These are phyloP conservation scores for Pichia sp. DNA, from an alignment of 1,139 yeast species.

Conservation along the genomic window DNA sequence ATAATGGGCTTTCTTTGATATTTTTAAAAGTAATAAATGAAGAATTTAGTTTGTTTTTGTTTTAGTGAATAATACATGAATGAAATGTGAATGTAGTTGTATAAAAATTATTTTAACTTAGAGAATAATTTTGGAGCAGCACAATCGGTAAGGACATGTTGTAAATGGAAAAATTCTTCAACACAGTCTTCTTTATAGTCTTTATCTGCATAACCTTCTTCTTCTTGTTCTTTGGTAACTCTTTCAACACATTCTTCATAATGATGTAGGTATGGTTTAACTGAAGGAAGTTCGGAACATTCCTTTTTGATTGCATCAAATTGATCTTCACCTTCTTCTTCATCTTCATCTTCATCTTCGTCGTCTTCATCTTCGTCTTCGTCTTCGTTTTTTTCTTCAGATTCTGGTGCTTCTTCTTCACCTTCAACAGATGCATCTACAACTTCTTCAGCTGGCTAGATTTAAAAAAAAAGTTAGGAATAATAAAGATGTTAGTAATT, in stretches of 20 bases:
- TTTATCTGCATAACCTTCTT: constrained; percentile 69
- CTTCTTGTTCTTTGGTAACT: constrained; percentile 81
- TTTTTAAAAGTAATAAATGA: too few species aligned
- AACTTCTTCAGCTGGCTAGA: constrained; percentile 25
- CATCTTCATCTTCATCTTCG: constrained; percentile 73
- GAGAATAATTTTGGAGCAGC: constrained; percentile 87
- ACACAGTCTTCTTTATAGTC: constrained; percentile 95
- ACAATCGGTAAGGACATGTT: constrained; percentile 89
- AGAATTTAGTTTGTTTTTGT: neutral
- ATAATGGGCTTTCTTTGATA: too few species aligned
- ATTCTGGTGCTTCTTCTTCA: constrained; percentile 19
- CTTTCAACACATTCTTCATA: constrained; percentile 93
- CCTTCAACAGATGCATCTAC: constrained; percentile 11
- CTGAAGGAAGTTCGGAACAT: constrained; percentile 60
- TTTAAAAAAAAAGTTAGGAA: neutral
- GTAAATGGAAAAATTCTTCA: constrained; percentile 95
- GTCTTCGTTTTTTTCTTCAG: constrained; percentile 35
- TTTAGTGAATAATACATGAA: neutral
- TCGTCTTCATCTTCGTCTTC: constrained; percentile 68
- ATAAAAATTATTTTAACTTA: constrained; percentile 72
- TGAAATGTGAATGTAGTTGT: too few species aligned
- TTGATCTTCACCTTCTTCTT: constrained; percentile 67
- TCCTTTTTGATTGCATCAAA: constrained; percentile 59
- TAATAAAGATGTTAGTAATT: constrained; percentile 8
- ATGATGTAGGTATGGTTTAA: constrained; percentile 78